Evolutionary conservation across 768 basidiomycete genomes (phyloP).

Genomic region (Termitomyces sp.): DNA sequence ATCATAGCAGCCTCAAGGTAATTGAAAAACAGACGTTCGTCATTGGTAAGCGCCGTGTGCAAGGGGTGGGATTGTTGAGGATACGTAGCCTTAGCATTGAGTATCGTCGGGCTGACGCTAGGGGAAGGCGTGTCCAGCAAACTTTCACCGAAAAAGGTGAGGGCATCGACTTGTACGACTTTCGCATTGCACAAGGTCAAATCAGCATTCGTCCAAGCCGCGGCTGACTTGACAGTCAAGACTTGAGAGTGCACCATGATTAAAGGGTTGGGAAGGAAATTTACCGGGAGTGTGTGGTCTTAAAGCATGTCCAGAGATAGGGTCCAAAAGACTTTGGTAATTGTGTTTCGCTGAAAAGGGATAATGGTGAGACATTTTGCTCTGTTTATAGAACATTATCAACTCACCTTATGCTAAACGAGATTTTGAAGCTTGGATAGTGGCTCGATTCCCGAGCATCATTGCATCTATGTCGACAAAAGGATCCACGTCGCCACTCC

Average conservation of each 20-base stretch:
- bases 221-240: conserved; percentile 6
- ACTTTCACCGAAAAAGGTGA: conserved; percentile 9
- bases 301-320: not conserved
- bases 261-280: not conserved
- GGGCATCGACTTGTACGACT: conserved; percentile 8
- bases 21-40: conserved; percentile 12
- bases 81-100: conserved; percentile 3
- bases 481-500: not conserved
- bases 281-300: not conserved
- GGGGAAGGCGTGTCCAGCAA: conserved; percentile 1
- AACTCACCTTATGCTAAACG: not conserved
- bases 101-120: conserved; percentile 7
- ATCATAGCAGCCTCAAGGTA: conserved; percentile 11
- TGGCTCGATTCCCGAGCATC: not conserved
- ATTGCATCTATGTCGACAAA: not conserved
- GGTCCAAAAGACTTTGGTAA: not conserved
- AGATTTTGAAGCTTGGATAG: not conserved
- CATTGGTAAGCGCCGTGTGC: conserved; percentile 8
- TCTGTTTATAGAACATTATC: not conserved
- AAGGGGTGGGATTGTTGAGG: not conserved
- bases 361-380: not conserved
- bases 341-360: not conserved
- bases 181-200: conserved; percentile 9
- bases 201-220: conserved; percentile 13
- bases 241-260: not conserved